phyloP scores from a whole-genome alignment of 1,284 basidiomycete species.

The Sphaerobolus stellatus region DNA sequence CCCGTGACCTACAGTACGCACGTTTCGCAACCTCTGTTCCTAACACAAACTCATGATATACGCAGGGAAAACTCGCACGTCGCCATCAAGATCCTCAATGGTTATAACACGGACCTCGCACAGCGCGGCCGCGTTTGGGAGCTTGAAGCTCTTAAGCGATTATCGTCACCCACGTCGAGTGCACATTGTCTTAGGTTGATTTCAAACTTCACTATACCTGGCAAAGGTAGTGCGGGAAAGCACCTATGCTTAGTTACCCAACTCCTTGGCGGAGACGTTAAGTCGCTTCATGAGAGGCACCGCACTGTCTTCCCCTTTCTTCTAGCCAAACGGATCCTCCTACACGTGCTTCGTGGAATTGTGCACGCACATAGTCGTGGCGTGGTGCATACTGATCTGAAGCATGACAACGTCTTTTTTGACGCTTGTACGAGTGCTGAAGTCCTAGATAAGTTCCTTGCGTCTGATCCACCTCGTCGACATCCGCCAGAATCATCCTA shows the following conservation, averaged over 20 bases:
- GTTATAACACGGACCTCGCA: constrained; percentile 4
- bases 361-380: constrained; percentile 11
- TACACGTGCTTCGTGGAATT: constrained; percentile 14
- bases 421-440: constrained; percentile 9
- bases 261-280: background rate
- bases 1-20: constrained; percentile 2
- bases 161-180: constrained; percentile 1
- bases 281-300: background rate
- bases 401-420: constrained; percentile 14
- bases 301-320: background rate
- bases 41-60: background rate
- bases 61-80: background rate
- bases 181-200: constrained; percentile 10
- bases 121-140: background rate
- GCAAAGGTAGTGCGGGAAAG: background rate
- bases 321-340: constrained; percentile 15
- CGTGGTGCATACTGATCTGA: constrained; percentile 15
- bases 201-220: background rate
- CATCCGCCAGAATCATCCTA: constrained; percentile 25
- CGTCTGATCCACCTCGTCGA: constrained; percentile 21
- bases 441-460: constrained; percentile 19
- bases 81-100: background rate
- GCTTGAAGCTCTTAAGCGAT: constrained; percentile 1
- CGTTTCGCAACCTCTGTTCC: background rate
- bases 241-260: background rate